phyloP scores from a whole-genome alignment of 2,329 filamentous ascomycete species.

The Lanzia echinophila region DNA sequence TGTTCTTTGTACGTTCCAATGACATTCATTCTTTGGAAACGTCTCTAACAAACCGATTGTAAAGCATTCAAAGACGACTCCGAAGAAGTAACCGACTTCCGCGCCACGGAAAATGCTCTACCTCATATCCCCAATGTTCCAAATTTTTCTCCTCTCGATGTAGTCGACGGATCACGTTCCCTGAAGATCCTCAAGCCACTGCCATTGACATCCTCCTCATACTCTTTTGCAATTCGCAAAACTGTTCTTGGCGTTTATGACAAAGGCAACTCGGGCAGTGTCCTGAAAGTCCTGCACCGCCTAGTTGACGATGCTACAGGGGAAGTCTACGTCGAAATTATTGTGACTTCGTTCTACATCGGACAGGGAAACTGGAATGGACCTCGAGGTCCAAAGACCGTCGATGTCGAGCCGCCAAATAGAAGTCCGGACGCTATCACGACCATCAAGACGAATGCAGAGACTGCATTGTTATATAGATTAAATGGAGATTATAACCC shows the following conservation, averaged over 20 bases:
- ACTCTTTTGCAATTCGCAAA: neutral
- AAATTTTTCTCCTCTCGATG: neutral
- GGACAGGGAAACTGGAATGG: neutral
- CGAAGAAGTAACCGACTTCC: neutral
- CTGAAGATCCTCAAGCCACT: neutral
- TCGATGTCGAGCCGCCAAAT: neutral
- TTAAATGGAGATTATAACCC: neutral
- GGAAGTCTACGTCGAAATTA: neutral
- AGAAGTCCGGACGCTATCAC: neutral
- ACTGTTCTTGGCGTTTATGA: neutral
- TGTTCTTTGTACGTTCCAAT: neutral
- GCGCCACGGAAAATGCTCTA: neutral
- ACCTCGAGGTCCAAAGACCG: neutral
- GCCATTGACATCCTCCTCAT: neutral
- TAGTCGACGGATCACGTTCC: neutral
- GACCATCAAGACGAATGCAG: neutral
- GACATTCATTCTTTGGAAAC: neutral
- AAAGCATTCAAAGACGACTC: neutral
- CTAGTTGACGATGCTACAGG: neutral
- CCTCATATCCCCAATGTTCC: neutral
- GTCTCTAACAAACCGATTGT: no score
- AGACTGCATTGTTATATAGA: neutral
- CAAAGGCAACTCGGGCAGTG: neutral
- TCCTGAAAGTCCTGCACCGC: neutral
- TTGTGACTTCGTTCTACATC: neutral